Percentiles rank a stretch among this genome's conserved stretches.
These are phyloP conservation scores for Salix arbutifolia DNA, from an alignment of 345 rosid species.

Conservation along the genomic window DNA sequence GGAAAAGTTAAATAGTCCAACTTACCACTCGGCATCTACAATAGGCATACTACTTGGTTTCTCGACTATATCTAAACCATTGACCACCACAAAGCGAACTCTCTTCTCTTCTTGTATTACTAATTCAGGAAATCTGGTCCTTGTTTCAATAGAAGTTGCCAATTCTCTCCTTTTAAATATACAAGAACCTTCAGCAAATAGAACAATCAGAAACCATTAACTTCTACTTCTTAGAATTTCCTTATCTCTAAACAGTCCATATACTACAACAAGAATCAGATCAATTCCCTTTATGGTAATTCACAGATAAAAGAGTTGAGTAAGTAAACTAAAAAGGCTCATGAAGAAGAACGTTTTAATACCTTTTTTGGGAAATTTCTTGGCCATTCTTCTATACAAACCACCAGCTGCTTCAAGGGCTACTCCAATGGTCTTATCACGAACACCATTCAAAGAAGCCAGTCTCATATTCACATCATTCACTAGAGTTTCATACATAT, in stretches of 20 bases:
- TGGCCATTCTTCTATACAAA: conserved; percentile 73
- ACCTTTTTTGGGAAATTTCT: conserved; percentile 94
- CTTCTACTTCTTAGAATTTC: too few species aligned
- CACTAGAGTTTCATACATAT: conserved; percentile 76
- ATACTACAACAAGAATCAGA: too few species aligned
- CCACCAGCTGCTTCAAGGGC: conserved; percentile 98
- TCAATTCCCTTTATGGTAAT: too few species aligned
- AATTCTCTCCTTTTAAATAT: conserved; percentile 85
- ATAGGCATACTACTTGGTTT: conserved; percentile 56
- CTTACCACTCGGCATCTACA: conserved; percentile 89
- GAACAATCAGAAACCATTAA: neutral
- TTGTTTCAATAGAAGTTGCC: conserved; percentile 88
- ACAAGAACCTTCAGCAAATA: conserved; percentile 48
- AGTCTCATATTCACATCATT: conserved; percentile 70
- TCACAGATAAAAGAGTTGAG: neutral
- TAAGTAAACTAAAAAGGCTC: neutral
- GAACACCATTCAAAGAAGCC: conserved; percentile 67
- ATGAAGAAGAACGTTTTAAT: neutral
- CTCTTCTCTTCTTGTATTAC: conserved; percentile 93
- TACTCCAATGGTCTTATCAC: conserved; percentile 78
- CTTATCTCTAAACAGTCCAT: too few species aligned
- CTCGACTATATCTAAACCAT: conserved; percentile 88
- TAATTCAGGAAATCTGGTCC: conserved; percentile 88
- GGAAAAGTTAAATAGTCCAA: neutral
- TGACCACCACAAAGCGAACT: conserved; percentile 90